Evolutionary conservation across 345 rosid species (phyloP), one percentile per base, ranked within the genome.

Genomic region (Raphanus raphanistrum): DNA sequence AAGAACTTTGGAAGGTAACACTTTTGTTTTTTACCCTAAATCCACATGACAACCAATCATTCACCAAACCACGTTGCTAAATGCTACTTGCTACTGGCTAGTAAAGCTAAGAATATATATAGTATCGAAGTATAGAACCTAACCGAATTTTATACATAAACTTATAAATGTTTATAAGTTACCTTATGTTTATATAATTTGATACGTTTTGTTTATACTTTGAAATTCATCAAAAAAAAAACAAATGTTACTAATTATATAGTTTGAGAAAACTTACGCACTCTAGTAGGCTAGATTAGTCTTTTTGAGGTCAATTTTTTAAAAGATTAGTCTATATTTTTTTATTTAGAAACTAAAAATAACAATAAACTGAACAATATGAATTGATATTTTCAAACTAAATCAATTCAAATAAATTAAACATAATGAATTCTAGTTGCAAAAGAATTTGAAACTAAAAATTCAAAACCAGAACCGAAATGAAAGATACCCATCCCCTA

Each of bases 401-500:
- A 28, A 45, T 13, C 2, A 8, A 52, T 54, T 43, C 31, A 17
- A 54, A 16, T 1, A 69, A 31, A 21, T 21, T 21, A 21, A 54
- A 54, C 7, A 58, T 17, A 21, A 10, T 17, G 13, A 25, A 11
- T 68, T 48, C n/a, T 2, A 27, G 26, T 48, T 8, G 15, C 63
- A 33, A 11, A 54, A 69, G 2, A 35, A 15, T 17, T 28, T 17
- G 0, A 48, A 61, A 76, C 6, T n/a, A 38, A 52, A 13, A 27
- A 62, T 5, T 8, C 2, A 50, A 70, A 68, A 8, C 29, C 8
- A 67, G 0, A 68, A 31, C 29, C 41, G 13, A 25, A 74, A 9
- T n/a, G 58, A 28, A 2, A 28, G 41, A 62, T 62, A 32, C 72
- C 68, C 77, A 72, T 72, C 29, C 41, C 72, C 63, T 43, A 43